Percentiles rank a stretch among this genome's conserved stretches.
phyloP scores from a whole-genome alignment of 1,284 basidiomycete genomes.

The Trametes sp. region DNA sequence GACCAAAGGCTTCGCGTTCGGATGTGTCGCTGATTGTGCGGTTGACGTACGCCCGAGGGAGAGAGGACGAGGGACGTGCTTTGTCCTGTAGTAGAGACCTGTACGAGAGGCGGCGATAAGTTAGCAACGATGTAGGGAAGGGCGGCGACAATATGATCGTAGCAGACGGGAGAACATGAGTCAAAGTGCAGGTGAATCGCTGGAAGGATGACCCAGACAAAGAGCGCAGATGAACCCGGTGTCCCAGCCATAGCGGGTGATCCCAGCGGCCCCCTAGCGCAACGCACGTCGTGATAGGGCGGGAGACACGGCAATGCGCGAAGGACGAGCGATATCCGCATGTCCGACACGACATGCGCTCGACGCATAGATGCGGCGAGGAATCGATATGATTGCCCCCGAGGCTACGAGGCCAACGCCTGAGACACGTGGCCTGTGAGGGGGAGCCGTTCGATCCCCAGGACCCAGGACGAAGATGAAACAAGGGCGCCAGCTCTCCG shows the following conservation, averaged over 20 bases:
- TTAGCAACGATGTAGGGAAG: conserved; percentile 25
- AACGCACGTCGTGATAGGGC: conserved; percentile 29
- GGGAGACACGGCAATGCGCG: conserved; percentile 29
- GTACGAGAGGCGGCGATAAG: conserved; percentile 31
- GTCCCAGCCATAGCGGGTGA: conserved; percentile 33
- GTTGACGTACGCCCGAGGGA: conserved; percentile 43
- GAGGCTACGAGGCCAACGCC: conserved; percentile 35
- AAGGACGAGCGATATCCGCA: conserved; percentile 30
- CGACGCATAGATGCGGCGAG: conserved; percentile 37
- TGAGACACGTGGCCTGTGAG: conserved; percentile 44
- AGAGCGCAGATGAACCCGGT: conserved; percentile 32
- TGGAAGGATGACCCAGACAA: conserved; percentile 25
- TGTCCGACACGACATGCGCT: conserved; percentile 32
- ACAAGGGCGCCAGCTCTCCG: conserved; percentile 41
- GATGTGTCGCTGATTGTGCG: conserved; percentile 42
- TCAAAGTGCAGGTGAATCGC: conserved; percentile 36
- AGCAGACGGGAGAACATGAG: conserved; percentile 33
- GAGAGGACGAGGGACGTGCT: conserved; percentile 46
- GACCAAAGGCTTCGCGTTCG: conserved; percentile 34
- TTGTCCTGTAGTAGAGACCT: conserved; percentile 49
- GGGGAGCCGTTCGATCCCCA: conserved; percentile 27
- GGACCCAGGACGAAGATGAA: conserved; percentile 35
- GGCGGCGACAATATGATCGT: conserved; percentile 30
- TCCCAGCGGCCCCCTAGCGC: conserved; percentile 25
- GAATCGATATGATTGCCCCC: conserved; percentile 43